Conservation (phyloP, 345 rosid species). For the Draba incana region DNA sequence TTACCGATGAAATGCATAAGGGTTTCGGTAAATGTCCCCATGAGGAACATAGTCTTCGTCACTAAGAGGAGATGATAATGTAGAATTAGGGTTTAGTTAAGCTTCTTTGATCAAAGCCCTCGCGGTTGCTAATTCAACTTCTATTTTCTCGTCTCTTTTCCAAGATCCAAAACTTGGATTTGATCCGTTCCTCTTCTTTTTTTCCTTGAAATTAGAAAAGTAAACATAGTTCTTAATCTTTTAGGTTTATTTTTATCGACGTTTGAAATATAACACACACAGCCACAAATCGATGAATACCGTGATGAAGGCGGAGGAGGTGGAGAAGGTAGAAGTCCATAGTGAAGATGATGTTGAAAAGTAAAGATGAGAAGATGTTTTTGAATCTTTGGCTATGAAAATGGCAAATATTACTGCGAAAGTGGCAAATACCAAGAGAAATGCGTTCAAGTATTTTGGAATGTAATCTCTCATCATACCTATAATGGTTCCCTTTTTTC, state of each 20-base stretch:
- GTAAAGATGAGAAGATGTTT: conserved; percentile 36
- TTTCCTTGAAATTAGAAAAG: conserved; percentile 27
- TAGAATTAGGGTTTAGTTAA: conserved; percentile 19
- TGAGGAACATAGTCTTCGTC: conserved; percentile 52
- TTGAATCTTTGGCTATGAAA: conserved; percentile 29
- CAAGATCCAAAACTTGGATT: conserved; percentile 8
- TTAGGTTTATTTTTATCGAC: neutral
- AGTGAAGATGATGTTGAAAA: conserved; percentile 40
- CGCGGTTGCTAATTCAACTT: conserved; percentile 50
- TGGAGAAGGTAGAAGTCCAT: conserved; percentile 40
- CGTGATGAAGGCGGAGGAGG: conserved; percentile 28
- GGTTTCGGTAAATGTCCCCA: conserved; percentile 54
- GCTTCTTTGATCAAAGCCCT: conserved; percentile 60
- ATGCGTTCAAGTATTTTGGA: conserved; percentile 38
- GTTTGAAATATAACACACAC: neutral
- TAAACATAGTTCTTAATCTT: neutral
- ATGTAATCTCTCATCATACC: conserved; percentile 42
- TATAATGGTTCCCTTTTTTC: neutral
- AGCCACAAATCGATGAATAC: conserved; percentile 8
- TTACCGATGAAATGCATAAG: conserved; percentile 59
- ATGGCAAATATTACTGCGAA: conserved; percentile 36
- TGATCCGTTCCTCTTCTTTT: conserved; percentile 33
- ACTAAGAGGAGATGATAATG: conserved; percentile 21
- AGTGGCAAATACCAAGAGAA: conserved; percentile 41
- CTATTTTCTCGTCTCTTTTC: conserved; percentile 45